Conservation (phyloP, 2,329 filamentous ascomycete genomes). For the Beauveria asiatica region DNA sequence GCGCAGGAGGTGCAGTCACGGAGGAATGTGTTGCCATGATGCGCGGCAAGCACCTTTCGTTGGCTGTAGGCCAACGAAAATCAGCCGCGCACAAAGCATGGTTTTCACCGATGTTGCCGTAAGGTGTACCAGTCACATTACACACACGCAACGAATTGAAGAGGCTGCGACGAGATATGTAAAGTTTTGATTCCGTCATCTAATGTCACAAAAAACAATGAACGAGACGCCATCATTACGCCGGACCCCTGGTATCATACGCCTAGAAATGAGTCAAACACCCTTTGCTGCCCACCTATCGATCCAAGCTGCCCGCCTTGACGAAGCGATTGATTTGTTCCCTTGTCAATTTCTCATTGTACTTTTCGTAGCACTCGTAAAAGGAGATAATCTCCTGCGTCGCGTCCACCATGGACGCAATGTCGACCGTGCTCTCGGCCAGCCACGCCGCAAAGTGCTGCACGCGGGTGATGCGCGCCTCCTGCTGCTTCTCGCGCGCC, state of each 20-base stretch:
- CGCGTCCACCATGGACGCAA: slow-evolving; percentile 77
- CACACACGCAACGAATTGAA: too few species aligned
- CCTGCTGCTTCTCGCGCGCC: slow-evolving; percentile 41
- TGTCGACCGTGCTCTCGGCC: slow-evolving; percentile 76
- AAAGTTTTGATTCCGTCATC: neutral
- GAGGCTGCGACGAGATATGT: neutral
- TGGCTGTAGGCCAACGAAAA: too few species aligned
- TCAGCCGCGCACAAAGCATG: too few species aligned
- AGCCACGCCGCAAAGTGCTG: slow-evolving; percentile 65
- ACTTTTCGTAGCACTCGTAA: slow-evolving; percentile 62
- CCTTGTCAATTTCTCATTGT: slow-evolving; percentile 50
- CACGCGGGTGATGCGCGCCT: slow-evolving; percentile 55
- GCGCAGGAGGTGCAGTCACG: too few species aligned
- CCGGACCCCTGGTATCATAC: slow-evolving; percentile 7
- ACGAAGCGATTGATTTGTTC: slow-evolving; percentile 53
- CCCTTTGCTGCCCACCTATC: slow-evolving; percentile 23
- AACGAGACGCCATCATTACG: neutral
- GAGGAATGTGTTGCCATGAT: too few species aligned
- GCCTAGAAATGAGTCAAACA: neutral
- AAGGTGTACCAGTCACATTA: too few species aligned
- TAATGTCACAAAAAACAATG: neutral
- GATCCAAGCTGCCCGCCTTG: slow-evolving; percentile 48
- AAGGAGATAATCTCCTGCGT: slow-evolving; percentile 87
- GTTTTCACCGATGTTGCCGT: too few species aligned
- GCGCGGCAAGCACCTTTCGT: too few species aligned